phyloP scores from a whole-genome alignment of 75 land plant species.

The Pinus tabuliformis region DNA sequence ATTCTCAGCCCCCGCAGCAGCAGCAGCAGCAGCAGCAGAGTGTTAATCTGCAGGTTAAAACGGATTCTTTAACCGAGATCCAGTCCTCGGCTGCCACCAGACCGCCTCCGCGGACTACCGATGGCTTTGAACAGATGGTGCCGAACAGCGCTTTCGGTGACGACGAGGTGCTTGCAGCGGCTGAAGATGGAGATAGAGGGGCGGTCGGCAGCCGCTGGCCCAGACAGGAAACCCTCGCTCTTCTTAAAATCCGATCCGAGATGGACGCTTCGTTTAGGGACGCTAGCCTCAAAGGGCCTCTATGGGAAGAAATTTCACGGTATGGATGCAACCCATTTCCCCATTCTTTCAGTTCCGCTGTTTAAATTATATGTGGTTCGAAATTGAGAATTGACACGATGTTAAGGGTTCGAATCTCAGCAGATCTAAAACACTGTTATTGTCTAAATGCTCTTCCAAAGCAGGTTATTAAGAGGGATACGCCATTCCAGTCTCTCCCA shows the following conservation, averaged over 20 bases:
- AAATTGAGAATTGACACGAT: neutral
- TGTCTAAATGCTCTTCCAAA: too few species aligned
- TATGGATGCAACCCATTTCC: constrained; percentile 15
- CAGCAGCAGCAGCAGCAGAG: constrained; percentile 26
- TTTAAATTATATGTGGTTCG: neutral
- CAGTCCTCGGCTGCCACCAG: constrained; percentile 33
- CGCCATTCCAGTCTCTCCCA: too few species aligned
- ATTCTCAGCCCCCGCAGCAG: constrained; percentile 17
- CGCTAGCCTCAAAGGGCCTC: constrained; percentile 88
- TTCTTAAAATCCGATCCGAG: constrained; percentile 89
- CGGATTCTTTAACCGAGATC: constrained; percentile 42
- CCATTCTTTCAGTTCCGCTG: neutral
- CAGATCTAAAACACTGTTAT: neutral
- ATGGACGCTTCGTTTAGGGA: constrained; percentile 93
- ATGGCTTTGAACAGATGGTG: constrained; percentile 31
- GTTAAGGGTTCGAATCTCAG: neutral
- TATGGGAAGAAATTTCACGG: constrained; percentile 97
- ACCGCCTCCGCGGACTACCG: neutral
- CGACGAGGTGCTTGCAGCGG: constrained; percentile 28
- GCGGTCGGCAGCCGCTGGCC: constrained; percentile 84
- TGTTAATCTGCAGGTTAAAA: constrained; percentile 3
- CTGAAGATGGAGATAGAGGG: constrained; percentile 47
- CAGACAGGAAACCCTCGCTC: constrained; percentile 80
- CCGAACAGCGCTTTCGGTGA: constrained; percentile 21
- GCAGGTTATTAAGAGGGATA: too few species aligned